These are phyloP conservation scores for Raddia guianensis DNA, from an alignment of 176 grass and related monocot species.

Conservation along the genomic window DNA sequence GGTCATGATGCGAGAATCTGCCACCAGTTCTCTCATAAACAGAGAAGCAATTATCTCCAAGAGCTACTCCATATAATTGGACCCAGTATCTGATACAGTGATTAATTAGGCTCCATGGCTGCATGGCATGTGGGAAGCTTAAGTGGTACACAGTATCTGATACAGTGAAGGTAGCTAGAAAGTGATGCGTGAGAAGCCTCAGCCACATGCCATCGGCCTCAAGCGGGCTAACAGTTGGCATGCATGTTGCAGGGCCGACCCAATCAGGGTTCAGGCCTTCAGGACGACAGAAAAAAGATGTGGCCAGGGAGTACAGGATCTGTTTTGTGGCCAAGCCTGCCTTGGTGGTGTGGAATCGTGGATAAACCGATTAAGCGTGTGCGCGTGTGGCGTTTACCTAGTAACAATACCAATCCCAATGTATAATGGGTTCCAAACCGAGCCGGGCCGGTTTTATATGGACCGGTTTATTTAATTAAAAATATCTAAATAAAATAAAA, in stretches of 20 bases:
- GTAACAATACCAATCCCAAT: background rate
- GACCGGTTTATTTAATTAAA: too few relatives aligned
- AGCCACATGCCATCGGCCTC: background rate
- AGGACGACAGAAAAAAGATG: constrained; percentile 5
- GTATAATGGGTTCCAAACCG: too few relatives aligned
- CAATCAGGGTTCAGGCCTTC: too few relatives aligned
- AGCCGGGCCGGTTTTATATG: too few relatives aligned
- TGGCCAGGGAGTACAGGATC: constrained; percentile 29
- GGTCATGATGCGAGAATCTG: background rate
- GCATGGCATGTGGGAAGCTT: constrained; percentile 19
- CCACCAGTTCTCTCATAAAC: background rate
- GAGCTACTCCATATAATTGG: background rate
- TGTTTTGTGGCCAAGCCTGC: constrained; percentile 8
- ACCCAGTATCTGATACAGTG: background rate
- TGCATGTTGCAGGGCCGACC: background rate
- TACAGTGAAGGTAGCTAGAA: constrained; percentile 13
- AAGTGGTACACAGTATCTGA: background rate
- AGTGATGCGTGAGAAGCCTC: background rate
- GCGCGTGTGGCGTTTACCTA: background rate
- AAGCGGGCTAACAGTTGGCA: too few relatives aligned
- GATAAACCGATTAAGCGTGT: background rate
- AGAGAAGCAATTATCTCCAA: background rate
- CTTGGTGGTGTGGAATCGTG: background rate
- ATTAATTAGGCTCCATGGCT: background rate
- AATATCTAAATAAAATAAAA: too few relatives aligned